Base-by-base conservation (phyloP, 257 asterid genomes). In the Gentiana straminea region DNA sequence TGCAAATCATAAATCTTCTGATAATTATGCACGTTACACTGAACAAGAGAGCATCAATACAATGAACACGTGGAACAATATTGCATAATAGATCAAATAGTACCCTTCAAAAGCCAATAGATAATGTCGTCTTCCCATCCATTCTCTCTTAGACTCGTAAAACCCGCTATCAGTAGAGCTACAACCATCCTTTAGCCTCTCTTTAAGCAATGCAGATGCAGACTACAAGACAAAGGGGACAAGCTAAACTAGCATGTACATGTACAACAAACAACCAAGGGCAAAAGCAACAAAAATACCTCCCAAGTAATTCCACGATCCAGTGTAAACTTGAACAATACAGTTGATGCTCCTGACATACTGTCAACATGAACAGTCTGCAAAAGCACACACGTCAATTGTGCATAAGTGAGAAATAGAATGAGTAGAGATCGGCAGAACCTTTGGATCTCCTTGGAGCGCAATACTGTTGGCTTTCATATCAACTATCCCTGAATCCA, bases 221-320 rank as follows among this genome's bases (percentile, higher is more conserved):
- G 87, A 76, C 98, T 91, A 59, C 77, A 75, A 54, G 24, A 63
- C 37, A 55, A 65, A 13, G 35, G 68, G 45, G 54, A 46, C 58
- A 60, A 52, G 63, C 50, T 45, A 32, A 57, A 51, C 39, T 13
- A 49, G 13, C 43, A 3, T 55, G 70, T 49, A 49, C 55, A 52
- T 46, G 35, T 49, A 54, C 46, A 10, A 48, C 48, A 52, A 54
- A 54, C 41, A 51, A n/a, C 58, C 45, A 13, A 51, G 9, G 2
- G 12, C 9, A 41, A 5, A 41, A 7, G 46, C 46, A 39, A 54
- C 52, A 52, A 44, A 59, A 59, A 51, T 81, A 91, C 98, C 98
- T 84, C 95, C 87, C 92, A 91, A 47, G 94, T 78, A 71, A 87
- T 74, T 81, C 98, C 98, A 65, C 96, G 86, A 67, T 87, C 92